These are phyloP conservation scores for Effrenium voratum DNA, from an alignment of 73 alveolate genomes.

Conservation along the genomic window DNA sequence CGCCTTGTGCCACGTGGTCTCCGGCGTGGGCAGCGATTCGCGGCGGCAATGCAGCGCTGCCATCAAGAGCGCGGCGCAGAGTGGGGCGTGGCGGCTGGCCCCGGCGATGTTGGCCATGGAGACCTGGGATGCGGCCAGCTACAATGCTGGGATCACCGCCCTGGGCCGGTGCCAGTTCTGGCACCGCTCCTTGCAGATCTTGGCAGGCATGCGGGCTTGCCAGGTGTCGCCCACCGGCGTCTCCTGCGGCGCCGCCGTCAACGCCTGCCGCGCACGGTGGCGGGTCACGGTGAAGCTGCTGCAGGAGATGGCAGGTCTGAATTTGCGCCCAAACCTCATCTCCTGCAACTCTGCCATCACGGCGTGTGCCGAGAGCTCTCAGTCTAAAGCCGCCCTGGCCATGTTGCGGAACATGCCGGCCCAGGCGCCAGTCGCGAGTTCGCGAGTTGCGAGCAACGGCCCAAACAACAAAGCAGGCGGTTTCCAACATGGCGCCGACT, in stretches of 20 bases:
- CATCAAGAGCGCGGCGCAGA: not conserved
- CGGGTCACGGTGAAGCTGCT: too few species aligned
- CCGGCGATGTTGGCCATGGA: not conserved
- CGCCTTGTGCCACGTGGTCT: too few species aligned
- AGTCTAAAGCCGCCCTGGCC: not conserved
- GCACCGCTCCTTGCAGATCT: not conserved
- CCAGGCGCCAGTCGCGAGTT: not conserved
- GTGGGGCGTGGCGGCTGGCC: conserved; percentile 33
- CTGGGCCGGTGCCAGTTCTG: conserved; percentile 11
- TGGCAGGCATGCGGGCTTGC: not conserved
- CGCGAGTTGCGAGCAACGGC: too few species aligned
- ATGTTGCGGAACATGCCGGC: not conserved
- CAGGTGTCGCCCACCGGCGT: not conserved
- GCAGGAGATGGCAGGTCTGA: too few species aligned
- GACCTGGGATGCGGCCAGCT: not conserved
- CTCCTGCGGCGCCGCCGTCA: conserved; percentile 9
- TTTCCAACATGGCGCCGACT: too few species aligned
- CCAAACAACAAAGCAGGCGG: too few species aligned
- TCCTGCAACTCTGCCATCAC: not conserved
- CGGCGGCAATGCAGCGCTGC: conserved; percentile 6
- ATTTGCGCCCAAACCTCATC: not conserved
- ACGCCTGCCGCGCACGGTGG: not conserved
- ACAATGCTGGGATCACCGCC: conserved; percentile 22
- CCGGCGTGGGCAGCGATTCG: too few species aligned
- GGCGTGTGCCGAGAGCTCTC: not conserved